Base-by-base conservation (phyloP, 768 basidiomycete species). In the Lentinula sp. region DNA sequence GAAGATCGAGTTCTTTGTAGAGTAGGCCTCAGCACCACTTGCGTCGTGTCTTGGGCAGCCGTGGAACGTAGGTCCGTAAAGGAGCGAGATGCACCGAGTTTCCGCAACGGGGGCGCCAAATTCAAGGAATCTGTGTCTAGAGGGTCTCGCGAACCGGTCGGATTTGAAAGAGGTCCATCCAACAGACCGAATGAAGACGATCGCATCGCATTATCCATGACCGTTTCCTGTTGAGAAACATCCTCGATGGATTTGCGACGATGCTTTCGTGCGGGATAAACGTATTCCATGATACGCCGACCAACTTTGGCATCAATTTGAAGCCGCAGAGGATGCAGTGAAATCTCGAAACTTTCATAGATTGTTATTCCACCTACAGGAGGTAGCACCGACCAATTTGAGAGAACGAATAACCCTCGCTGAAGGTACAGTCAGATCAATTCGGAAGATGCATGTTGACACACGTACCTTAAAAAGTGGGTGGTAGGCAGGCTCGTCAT, bases 301-400 rank as follows among this genome's bases (percentile, higher is more conserved):
- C 93, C 94, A 32, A 95, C 81, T 64, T 80, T 82, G 31, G 91
- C 86, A 71, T 98, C 95, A 53, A 98, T 80, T 65, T 93, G 91
- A 6, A 97, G 79, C 34, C 88, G 85, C 65, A 98, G 80, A 0
- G 95, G 95, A 70, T 95, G 93, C 45, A 97, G 76, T 31, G 84
- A 82, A 39, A 96, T 74, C 64, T 90, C 85, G 65, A 97, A 91
- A 32, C 81, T 78, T 70, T 93, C 87, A 70, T 93, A 88, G 64
- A 97, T 91, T 1, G 88, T 84, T 65, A 98, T 97, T 11, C 95
- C 95, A 18, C 94, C 95, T 23, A 98, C 94, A 15, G 94, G 91
- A 1, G 93, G 84, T n/a, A 93, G 76, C 28, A 91, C 82, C 3
- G 80, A 84, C 95, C 94, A 96, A 59, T 86, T 83, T 2, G 87